A percentile compares a stretch with the other conserved stretches of the same genome.
Conservation (phyloP, 2,329 filamentous ascomycete species). For the Cadophora luteo-olivacea region DNA sequence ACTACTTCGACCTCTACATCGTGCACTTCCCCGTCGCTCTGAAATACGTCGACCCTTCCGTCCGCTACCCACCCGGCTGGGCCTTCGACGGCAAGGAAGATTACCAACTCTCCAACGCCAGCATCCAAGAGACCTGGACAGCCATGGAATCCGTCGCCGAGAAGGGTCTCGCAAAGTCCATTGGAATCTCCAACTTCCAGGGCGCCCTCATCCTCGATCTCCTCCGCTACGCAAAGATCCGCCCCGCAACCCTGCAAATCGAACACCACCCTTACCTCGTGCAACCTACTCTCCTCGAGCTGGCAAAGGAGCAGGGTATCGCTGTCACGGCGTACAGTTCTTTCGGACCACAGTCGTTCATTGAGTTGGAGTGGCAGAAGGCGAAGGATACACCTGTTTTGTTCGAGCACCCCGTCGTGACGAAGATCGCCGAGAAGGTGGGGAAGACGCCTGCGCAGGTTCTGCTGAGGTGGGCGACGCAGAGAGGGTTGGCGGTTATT, state of each 20-base stretch:
- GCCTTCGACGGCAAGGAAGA: conserved; percentile 67
- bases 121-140: conserved; percentile 81
- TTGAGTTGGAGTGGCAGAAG: conserved; percentile 76
- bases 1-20: conserved; percentile 90
- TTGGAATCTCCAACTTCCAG: conserved; percentile 87
- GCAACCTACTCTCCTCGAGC: conserved; percentile 72
- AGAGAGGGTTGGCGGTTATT: conserved; percentile 81
- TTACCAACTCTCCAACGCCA: conserved; percentile 69
- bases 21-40: conserved; percentile 90
- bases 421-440: conserved; percentile 70
- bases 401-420: conserved; percentile 73
- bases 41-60: conserved; percentile 81
- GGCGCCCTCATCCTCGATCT: conserved; percentile 79
- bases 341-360: conserved; percentile 80
- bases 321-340: conserved; percentile 83
- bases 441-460: conserved; percentile 80
- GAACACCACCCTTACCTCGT: conserved; percentile 91
- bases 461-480: conserved; percentile 85
- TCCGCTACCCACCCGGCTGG: conserved; percentile 84
- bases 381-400: conserved; percentile 71
- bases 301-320: conserved; percentile 74
- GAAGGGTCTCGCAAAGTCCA: conserved; percentile 71
- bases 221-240: conserved; percentile 76
- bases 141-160: conserved; percentile 80
- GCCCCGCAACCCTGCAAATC: conserved; percentile 81